Evolutionary conservation across 345 rosid species (phyloP).

Genomic region (Syzygium aqueum): DNA sequence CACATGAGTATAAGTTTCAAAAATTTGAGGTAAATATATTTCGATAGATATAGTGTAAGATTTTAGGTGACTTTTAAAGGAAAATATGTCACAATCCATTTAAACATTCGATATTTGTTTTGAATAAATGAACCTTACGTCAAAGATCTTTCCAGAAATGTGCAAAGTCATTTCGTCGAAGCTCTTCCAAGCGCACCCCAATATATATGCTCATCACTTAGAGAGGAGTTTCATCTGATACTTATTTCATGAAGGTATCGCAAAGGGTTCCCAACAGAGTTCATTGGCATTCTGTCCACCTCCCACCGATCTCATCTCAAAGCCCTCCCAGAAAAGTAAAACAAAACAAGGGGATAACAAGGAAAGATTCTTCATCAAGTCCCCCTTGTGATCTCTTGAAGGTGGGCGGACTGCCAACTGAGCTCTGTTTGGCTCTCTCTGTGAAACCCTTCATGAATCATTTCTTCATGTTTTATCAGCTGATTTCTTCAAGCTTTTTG

Average conservation of each 20-base stretch:
- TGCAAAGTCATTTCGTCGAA: neutral
- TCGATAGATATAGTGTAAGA: accelerated
- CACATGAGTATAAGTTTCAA: no score
- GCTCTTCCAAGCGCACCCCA: neutral
- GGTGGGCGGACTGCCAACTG: constrained; percentile 96
- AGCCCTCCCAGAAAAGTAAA: neutral
- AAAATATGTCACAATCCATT: neutral
- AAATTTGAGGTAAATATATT: no score
- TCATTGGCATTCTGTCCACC: constrained; percentile 99
- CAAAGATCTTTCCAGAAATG: neutral
- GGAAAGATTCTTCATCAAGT: neutral
- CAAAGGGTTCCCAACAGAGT: constrained; percentile 85
- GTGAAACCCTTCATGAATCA: constrained; percentile 41
- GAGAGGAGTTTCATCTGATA: neutral
- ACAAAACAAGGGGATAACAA: neutral
- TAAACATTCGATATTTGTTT: neutral
- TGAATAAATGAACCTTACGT: neutral
- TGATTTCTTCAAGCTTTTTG: neutral
- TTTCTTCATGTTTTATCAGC: neutral
- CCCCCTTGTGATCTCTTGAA: constrained; percentile 12
- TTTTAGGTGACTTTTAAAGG: neutral
- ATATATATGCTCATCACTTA: neutral
- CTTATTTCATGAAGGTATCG: constrained; percentile 35
- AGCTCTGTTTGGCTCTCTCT: constrained; percentile 72
- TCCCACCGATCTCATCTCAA: constrained; percentile 18